These are phyloP conservation scores for Entomortierella chlamydospora DNA, from an alignment of 192 early-diverging fungal species.

Conservation along the genomic window DNA sequence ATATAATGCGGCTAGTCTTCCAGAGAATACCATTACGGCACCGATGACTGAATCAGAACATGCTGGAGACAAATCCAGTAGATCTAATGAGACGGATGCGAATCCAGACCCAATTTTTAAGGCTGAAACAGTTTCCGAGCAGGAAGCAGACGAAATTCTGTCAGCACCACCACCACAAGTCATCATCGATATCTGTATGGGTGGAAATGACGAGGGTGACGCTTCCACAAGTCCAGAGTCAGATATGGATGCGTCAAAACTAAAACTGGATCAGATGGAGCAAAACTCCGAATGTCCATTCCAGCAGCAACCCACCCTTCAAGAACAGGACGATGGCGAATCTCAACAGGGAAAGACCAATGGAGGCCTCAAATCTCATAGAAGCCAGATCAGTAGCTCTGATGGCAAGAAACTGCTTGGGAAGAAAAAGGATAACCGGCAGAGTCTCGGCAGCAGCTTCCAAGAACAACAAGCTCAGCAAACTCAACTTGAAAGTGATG, in stretches of 20 bases:
- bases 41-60: conserved; percentile 7
- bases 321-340: conserved; percentile 11
- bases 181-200: not conserved
- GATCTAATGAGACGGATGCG: not conserved
- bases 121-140: no score
- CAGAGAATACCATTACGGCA: not conserved
- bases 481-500: not conserved
- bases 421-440: conserved; percentile 29
- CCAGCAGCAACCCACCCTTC: conserved; percentile 30
- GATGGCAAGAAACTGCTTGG: conserved; percentile 35
- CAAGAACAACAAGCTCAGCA: conserved; percentile 14
- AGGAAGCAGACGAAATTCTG: not conserved
- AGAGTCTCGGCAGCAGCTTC: conserved; percentile 24
- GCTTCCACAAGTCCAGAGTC: not conserved
- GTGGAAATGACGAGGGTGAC: not conserved
- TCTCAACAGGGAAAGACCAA: not conserved
- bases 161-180: not conserved
- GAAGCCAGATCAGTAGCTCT: conserved; percentile 30
- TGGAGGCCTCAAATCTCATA: conserved; percentile 14
- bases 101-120: no score
- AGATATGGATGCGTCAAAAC: not conserved
- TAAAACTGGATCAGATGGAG: not conserved
- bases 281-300: not conserved
- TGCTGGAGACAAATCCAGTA: not conserved
- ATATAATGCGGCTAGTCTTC: not conserved